Conservation (phyloP, 106 monocot genomes). For the Posidonia australis region DNA sequence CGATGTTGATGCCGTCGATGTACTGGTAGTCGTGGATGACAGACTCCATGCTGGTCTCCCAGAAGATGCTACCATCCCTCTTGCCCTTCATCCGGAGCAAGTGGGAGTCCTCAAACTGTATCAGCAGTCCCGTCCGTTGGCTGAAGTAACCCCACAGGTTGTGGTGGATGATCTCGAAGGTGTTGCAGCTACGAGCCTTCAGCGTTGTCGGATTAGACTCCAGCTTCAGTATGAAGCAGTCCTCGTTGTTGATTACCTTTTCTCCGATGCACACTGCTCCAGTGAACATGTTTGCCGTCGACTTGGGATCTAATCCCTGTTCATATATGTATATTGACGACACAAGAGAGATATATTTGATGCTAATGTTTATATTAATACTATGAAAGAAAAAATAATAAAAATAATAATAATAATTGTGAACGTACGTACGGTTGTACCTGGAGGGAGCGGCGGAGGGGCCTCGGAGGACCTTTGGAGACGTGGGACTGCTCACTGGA, state of each 20-base stretch:
- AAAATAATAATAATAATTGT: no score
- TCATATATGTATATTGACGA: no score
- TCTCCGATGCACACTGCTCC: constrained; percentile 88
- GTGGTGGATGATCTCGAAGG: constrained; percentile 75
- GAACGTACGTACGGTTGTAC: no score
- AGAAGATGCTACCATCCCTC: constrained; percentile 46
- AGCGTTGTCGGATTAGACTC: constrained; percentile 48
- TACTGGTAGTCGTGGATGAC: constrained; percentile 62
- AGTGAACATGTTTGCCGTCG: constrained; percentile 67
- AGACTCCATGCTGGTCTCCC: constrained; percentile 69
- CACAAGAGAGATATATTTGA: no score
- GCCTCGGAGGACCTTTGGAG: constrained; percentile 44
- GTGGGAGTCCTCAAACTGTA: constrained; percentile 85
- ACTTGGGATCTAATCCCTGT: constrained; percentile 66
- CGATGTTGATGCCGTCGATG: constrained; percentile 77
- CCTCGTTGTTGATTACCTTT: constrained; percentile 60
- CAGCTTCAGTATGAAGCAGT: constrained; percentile 90
- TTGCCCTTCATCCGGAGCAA: constrained; percentile 58
- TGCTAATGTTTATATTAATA: no score
- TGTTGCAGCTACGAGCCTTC: constrained; percentile 27
- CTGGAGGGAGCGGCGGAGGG: constrained; percentile 56
- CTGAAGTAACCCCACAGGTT: constrained; percentile 94
- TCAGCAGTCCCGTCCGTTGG: constrained; percentile 71
- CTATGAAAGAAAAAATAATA: no score
- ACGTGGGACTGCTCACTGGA: constrained; percentile 45